A percentile compares a stretch with the other conserved stretches of the same genome.
phyloP scores from a whole-genome alignment of 495 filamentous ascomycete genomes.

The Talaromyces wortmannii region DNA sequence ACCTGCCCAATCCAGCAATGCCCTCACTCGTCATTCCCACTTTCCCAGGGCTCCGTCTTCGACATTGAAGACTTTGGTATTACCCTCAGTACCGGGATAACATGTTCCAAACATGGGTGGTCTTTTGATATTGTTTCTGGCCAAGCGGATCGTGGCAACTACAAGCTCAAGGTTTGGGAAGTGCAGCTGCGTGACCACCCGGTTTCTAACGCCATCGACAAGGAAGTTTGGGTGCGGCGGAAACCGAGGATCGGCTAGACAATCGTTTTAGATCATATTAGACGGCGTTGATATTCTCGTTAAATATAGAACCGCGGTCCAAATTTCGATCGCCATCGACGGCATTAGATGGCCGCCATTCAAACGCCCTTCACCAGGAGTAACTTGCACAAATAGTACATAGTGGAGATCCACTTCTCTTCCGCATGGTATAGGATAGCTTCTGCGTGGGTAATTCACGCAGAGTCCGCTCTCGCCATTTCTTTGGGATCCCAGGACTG shows the following conservation, averaged over 20 bases:
- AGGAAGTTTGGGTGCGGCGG: constrained; percentile 47
- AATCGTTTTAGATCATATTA: not conserved
- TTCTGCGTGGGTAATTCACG: not conserved
- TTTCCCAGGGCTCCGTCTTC: constrained; percentile 48
- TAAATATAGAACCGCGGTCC: not conserved
- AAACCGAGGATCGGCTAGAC: constrained; percentile 1
- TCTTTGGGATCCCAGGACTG: not conserved
- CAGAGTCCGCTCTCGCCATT: not conserved
- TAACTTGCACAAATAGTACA: not conserved
- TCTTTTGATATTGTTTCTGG: constrained; percentile 55
- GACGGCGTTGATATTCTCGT: not conserved
- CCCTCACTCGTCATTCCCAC: constrained; percentile 51
- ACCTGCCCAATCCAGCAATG: constrained; percentile 39
- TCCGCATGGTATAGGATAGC: not conserved
- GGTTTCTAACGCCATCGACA: constrained; percentile 15
- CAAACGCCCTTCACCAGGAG: not conserved
- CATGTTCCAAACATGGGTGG: constrained; percentile 56
- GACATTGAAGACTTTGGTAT: constrained; percentile 58
- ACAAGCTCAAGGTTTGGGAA: constrained; percentile 53
- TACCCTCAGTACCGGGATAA: constrained; percentile 31
- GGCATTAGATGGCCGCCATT: not conserved
- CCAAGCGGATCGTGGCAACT: constrained; percentile 46
- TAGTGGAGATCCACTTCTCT: not conserved
- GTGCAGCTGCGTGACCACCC: constrained; percentile 40
- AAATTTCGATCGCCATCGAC: not conserved